Base-by-base conservation (phyloP, 306 rosid genomes). In the Lathyrus oleraceus region DNA sequence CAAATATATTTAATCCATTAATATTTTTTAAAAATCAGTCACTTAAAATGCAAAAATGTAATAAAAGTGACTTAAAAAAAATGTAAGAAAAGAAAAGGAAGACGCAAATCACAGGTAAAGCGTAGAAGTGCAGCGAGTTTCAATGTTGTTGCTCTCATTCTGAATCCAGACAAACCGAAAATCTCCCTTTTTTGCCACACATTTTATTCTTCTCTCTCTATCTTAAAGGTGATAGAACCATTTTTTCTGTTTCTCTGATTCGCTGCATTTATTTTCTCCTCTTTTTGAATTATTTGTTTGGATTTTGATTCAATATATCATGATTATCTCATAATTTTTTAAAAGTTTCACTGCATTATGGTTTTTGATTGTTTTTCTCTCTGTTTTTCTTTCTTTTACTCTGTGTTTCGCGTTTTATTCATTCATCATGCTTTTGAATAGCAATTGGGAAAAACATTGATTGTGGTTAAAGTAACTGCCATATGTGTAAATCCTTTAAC, bases 361-460 rank as follows among this genome's bases (percentile, higher is more conserved):
- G 0, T 61, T 35, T 35, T 35, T 16, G 8, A 16, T 10, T 4
- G 3, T 35, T 61, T 35, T 45, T 4, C n/a, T 11, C 5, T 11
- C 4, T 32, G 1, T 2, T 32, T 6, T 32, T 6, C 2, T 32
- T 6, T 32, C 8, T 30, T 30, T 9, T 23, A 21, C 1, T 23
- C 3, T 25, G 1, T 54, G n/a, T 54, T 23, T 54, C 13, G 5
- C 0, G 4, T 58, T 28, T 8, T 28, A 2, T 28, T 60, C 14
- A 30, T 32, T 32, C 65, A 59, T 60, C 65, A 60, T 60, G 16
- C 42, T 59, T 32, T 15, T 36, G 10, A 61, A 61, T 61, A 20
- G 15, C 42, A 60, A 60, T 60, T 60, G 7, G 4, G 8, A 35
- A 35, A 61, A 10, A 0, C 4, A 61, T 36, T 36, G 4, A 60